Evolutionary conservation across 2,329 filamentous ascomycete species (phyloP).

Genomic region (Fonsecaea erecta): DNA sequence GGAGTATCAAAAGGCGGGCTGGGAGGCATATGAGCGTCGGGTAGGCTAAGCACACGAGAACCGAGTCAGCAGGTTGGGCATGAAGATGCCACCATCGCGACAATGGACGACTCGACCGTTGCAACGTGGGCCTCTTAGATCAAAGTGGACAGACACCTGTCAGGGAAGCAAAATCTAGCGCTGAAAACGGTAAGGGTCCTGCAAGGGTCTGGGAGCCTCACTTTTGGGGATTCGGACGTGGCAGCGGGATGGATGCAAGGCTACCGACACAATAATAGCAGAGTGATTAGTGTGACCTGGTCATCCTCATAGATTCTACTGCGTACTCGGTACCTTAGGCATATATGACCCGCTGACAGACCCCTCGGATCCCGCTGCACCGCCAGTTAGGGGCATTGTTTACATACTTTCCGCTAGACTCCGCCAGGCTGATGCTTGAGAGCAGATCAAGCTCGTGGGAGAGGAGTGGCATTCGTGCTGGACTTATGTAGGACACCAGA

Average conservation of each 20-base stretch:
- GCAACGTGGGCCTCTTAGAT: slow-evolving; percentile 11
- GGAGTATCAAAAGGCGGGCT: slow-evolving; percentile 52
- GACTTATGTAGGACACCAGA: neutral
- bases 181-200: neutral
- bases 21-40: slow-evolving; percentile 49
- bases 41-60: slow-evolving; percentile 5
- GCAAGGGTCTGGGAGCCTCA: neutral
- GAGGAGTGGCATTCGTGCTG: neutral
- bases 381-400: neutral
- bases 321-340: neutral
- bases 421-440: neutral
- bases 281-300: too few species aligned
- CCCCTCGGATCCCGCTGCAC: neutral
- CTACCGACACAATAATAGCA: neutral
- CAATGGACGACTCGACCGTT: neutral
- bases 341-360: neutral
- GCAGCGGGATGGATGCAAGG: neutral
- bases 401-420: neutral
- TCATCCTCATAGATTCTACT: neutral
- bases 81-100: neutral
- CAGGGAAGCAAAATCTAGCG: neutral
- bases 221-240: neutral
- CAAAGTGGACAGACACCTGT: slow-evolving; percentile 1
- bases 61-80: slow-evolving; percentile 4
- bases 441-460: neutral